Conservation (phyloP, 1,139 yeast genomes). For the Sugiyamaella novakii region DNA sequence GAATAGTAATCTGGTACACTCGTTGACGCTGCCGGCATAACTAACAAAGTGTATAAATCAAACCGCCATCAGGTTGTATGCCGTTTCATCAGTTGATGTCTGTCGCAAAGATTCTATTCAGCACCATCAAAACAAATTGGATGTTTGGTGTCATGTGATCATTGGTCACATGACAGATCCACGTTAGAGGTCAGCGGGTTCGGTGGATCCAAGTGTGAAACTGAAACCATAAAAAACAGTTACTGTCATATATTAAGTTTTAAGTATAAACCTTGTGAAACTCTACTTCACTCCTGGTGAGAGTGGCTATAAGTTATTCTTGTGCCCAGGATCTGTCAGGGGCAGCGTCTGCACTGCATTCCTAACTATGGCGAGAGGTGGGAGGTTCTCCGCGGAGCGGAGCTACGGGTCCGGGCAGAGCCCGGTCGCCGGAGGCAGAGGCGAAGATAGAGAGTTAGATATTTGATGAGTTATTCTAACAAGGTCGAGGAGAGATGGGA, state of each 20-base stretch:
- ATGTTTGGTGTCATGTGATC: too few relatives aligned
- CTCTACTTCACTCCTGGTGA: background rate
- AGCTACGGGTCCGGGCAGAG: background rate
- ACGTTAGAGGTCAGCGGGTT: too few relatives aligned
- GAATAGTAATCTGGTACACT: conserved; percentile 23
- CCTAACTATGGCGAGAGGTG: background rate
- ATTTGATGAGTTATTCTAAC: background rate
- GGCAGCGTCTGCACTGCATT: background rate
- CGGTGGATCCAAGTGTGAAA: too few relatives aligned
- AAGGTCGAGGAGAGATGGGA: too few relatives aligned
- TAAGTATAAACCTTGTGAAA: background rate
- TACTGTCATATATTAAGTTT: background rate
- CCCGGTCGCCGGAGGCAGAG: background rate
- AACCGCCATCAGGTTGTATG: too few relatives aligned
- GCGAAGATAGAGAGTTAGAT: background rate
- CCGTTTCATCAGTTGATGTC: too few relatives aligned
- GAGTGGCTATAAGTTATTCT: too few relatives aligned
- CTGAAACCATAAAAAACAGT: background rate
- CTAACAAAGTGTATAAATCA: too few relatives aligned
- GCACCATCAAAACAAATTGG: too few relatives aligned
- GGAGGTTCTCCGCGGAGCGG: background rate
- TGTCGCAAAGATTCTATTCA: too few relatives aligned
- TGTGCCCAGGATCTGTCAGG: too few relatives aligned
- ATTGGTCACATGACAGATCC: too few relatives aligned
- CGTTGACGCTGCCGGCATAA: conserved; percentile 31